Evolutionary conservation across 2,329 filamentous ascomycete species (phyloP).

Genomic region (Thermothelomyces thermophilus): DNA sequence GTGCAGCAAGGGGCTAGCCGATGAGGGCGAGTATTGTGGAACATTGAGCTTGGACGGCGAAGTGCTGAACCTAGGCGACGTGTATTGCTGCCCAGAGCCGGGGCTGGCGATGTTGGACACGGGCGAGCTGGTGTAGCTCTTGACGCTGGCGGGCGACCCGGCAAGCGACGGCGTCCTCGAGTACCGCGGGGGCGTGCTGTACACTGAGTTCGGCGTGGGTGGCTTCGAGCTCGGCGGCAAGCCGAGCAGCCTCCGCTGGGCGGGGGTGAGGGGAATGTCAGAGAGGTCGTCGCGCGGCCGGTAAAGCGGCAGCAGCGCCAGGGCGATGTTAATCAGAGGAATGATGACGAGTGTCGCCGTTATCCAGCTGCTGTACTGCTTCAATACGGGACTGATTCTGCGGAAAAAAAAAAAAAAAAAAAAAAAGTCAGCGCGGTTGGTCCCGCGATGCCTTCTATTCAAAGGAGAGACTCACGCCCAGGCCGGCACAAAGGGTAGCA

Average conservation of each 20-base stretch:
- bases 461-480: slow-evolving; percentile 32
- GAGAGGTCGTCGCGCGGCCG: slow-evolving; percentile 67
- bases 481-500: slow-evolving; percentile 32
- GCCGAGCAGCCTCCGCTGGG: slow-evolving; percentile 77
- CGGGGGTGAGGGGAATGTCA: slow-evolving; percentile 87
- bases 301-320: slow-evolving; percentile 67
- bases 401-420: no score
- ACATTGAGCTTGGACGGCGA: slow-evolving; percentile 14
- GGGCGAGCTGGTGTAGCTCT: slow-evolving; percentile 52
- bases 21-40: slow-evolving; percentile 36
- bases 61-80: slow-evolving; percentile 24
- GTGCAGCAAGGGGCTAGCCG: slow-evolving; percentile 55
- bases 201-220: slow-evolving; percentile 63
- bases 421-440: slow-evolving; percentile 8
- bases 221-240: slow-evolving; percentile 59
- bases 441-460: no score
- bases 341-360: slow-evolving; percentile 47
- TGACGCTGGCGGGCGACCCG: slow-evolving; percentile 55
- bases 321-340: slow-evolving; percentile 62
- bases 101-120: slow-evolving; percentile 51
- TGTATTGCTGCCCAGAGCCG: slow-evolving; percentile 1
- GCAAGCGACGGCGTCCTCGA: slow-evolving; percentile 63
- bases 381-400: slow-evolving; percentile 31
- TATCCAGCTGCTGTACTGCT: slow-evolving; percentile 37
- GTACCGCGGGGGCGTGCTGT: slow-evolving; percentile 83